Conservation (phyloP, 2,329 filamentous ascomycete species). For the Penicillium crustosum region DNA sequence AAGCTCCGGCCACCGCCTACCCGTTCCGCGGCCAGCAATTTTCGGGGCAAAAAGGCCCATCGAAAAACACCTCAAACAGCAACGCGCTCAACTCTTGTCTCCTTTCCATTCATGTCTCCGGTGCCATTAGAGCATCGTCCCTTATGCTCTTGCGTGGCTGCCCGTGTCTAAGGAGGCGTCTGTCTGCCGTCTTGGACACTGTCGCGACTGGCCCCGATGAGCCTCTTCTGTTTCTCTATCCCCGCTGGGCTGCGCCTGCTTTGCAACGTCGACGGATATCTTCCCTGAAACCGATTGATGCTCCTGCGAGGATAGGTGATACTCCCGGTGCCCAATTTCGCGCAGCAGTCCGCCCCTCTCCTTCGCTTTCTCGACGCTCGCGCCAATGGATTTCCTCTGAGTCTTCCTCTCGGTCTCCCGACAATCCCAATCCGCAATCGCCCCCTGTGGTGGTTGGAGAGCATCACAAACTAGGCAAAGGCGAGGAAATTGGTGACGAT, state of each 20-base stretch:
- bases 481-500: background rate
- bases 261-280: constrained; percentile 25
- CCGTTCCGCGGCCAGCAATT: constrained; percentile 22
- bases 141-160: constrained; percentile 47
- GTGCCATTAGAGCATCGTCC: constrained; percentile 16
- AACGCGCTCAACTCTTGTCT: constrained; percentile 3
- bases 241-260: constrained; percentile 39
- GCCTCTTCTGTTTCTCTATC: constrained; percentile 49
- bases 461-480: no score
- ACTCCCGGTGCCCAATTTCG: background rate
- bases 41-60: constrained; percentile 20
- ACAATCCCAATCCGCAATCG: background rate
- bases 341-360: background rate
- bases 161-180: constrained; percentile 42
- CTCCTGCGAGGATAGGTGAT: background rate
- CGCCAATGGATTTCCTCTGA: constrained; percentile 28
- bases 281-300: constrained; percentile 14
- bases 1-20: constrained; percentile 26
- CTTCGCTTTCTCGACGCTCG: constrained; percentile 13
- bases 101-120: constrained; percentile 18
- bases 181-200: constrained; percentile 38
- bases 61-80: constrained; percentile 6
- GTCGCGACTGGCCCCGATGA: constrained; percentile 41
- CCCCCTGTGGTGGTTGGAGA: background rate
- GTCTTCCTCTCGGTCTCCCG: background rate